Conservation (phyloP, 768 basidiomycete species). For the Phaffia australis region DNA sequence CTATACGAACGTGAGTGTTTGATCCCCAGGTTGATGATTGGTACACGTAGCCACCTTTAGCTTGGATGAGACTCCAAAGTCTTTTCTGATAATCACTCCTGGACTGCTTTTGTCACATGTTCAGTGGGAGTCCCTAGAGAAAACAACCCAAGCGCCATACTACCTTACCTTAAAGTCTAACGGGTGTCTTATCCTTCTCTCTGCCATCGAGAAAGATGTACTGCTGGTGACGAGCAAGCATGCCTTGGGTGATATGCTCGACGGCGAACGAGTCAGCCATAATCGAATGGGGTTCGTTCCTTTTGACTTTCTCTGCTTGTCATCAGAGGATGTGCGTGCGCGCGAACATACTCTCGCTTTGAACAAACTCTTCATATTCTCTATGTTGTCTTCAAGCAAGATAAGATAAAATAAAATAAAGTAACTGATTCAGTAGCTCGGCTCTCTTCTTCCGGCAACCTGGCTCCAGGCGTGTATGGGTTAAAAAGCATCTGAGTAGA, state of each 20-base stretch:
- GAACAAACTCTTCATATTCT: not conserved
- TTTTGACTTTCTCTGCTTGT: not conserved
- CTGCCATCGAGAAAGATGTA: constrained; percentile 61
- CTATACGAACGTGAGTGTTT: constrained; percentile 69
- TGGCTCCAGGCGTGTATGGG: constrained; percentile 46
- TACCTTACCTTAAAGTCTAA: constrained; percentile 85
- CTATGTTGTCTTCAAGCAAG: not conserved
- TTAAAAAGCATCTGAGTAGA: constrained; percentile 53
- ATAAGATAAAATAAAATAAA: no score
- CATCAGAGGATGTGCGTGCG: not conserved
- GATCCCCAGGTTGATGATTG: not conserved
- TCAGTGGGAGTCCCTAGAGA: constrained; percentile 65
- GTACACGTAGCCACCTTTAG: not conserved
- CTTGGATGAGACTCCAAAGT: no score
- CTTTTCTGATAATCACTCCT: not conserved
- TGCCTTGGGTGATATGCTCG: constrained; percentile 52
- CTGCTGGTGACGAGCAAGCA: constrained; percentile 88
- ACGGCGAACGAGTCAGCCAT: constrained; percentile 8
- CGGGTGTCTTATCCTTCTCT: constrained; percentile 93
- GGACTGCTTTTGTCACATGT: not conserved
- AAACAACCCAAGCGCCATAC: constrained; percentile 64
- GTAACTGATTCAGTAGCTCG: not conserved
- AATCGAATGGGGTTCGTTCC: constrained; percentile 14
- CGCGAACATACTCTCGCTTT: not conserved
- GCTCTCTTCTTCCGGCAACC: not conserved